phyloP scores from a whole-genome alignment of 192 early-diverging fungal species.

The Coemansia sp. region DNA sequence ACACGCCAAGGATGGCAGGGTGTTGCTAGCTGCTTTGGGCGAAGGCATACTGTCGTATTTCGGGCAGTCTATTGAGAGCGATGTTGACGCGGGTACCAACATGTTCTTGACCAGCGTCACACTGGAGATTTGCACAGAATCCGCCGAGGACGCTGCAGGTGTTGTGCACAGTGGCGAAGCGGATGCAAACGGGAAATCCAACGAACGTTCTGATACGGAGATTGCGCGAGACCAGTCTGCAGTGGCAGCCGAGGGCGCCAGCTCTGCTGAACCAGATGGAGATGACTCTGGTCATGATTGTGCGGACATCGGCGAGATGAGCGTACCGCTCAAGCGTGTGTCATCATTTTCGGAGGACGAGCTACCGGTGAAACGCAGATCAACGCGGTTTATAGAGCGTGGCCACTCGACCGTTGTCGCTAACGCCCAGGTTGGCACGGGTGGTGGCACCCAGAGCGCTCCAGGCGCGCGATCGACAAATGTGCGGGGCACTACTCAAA shows the following conservation, averaged over 20 bases:
- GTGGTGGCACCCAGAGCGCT: background rate
- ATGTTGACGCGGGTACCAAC: background rate
- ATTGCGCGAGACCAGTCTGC: background rate
- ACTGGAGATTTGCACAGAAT: background rate
- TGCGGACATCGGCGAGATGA: background rate
- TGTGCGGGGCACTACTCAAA: constrained; percentile 3
- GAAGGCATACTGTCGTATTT: background rate
- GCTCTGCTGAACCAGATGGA: background rate
- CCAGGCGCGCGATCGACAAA: background rate
- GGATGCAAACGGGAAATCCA: background rate
- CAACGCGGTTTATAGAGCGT: constrained; percentile 45
- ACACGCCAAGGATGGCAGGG: background rate
- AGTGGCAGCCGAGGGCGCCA: background rate
- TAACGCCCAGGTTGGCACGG: background rate
- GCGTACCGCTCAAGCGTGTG: constrained; percentile 10
- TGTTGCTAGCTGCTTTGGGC: background rate
- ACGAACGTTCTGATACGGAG: background rate
- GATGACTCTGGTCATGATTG: background rate
- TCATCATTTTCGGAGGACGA: constrained; percentile 45
- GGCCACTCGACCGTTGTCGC: background rate
- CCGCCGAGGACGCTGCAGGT: background rate
- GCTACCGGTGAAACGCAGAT: constrained; percentile 44
- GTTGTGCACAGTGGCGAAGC: background rate
- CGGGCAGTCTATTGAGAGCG: background rate
- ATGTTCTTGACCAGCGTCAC: background rate